These are phyloP conservation scores for Tylopilus cervinicoccineus DNA, from an alignment of 768 basidiomycete species.

Conservation along the genomic window DNA sequence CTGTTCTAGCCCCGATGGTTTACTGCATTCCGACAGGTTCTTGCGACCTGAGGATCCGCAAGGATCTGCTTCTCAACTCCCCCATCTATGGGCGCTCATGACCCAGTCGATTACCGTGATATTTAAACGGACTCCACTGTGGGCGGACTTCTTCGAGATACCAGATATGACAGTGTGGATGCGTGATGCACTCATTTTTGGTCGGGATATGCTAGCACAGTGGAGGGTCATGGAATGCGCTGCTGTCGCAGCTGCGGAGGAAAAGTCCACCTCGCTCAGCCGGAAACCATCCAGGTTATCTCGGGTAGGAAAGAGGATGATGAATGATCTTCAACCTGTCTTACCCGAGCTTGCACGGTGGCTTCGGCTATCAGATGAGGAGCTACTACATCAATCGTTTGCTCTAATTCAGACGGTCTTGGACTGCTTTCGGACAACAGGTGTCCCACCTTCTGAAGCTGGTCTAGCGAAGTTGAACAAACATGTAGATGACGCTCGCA, in stretches of 20 bases:
- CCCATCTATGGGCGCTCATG: conserved; percentile 80
- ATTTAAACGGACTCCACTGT: conserved; percentile 77
- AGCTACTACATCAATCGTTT: conserved; percentile 87
- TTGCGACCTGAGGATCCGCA: conserved; percentile 40
- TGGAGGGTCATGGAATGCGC: conserved; percentile 77
- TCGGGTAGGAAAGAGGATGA: conserved; percentile 66
- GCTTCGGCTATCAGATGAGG: conserved; percentile 90
- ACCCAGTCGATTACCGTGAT: conserved; percentile 75
- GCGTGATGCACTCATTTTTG: conserved; percentile 96
- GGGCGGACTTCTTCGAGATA: conserved; percentile 78
- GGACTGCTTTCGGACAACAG: conserved; percentile 65
- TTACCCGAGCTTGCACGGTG: conserved; percentile 78
- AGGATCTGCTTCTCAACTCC: conserved; percentile 52
- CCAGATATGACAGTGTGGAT: conserved; percentile 94
- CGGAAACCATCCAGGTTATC: conserved; percentile 48
- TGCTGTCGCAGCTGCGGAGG: conserved; percentile 21
- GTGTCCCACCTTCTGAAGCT: conserved; percentile 49
- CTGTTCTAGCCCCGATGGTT: conserved; percentile 66
- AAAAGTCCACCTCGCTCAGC: conserved; percentile 16
- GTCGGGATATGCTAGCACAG: conserved; percentile 77
- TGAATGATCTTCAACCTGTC: conserved; percentile 71
- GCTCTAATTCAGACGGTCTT: conserved; percentile 77
- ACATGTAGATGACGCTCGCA: conserved; percentile 57
- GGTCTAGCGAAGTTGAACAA: conserved; percentile 66
- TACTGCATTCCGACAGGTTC: conserved; percentile 57